A percentile compares a stretch with the other conserved stretches of the same genome.
phyloP scores from a whole-genome alignment of 805 yeast genomes.

The Ogataea naganishii region DNA sequence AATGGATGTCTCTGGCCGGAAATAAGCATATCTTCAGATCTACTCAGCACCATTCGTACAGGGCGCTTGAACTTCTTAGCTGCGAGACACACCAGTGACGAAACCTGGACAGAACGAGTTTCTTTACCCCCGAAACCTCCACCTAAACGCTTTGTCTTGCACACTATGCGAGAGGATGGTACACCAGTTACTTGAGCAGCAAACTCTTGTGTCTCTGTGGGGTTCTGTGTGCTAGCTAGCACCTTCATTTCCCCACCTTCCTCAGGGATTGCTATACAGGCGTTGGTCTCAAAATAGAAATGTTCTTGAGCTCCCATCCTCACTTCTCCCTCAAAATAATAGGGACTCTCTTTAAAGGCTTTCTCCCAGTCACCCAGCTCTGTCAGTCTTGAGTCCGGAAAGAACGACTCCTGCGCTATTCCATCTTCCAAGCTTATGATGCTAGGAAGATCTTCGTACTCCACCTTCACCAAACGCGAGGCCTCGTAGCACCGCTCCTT shows the following conservation, averaged over 20 bases:
- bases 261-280: conserved; percentile 33
- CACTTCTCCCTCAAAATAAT: conserved; percentile 28
- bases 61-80: conserved; percentile 35
- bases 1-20: conserved; percentile 42
- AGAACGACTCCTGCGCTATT: conserved; percentile 29
- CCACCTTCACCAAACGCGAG: conserved; percentile 30
- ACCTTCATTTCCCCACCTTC: conserved; percentile 39
- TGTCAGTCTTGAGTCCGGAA: conserved; percentile 24
- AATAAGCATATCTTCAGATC: conserved; percentile 36
- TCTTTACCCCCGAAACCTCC: conserved; percentile 47
- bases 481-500: conserved; percentile 33
- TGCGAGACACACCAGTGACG: conserved; percentile 31
- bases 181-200: conserved; percentile 35
- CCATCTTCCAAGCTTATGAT: conserved; percentile 36
- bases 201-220: conserved; percentile 33
- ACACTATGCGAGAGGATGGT: conserved; percentile 31
- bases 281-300: conserved; percentile 39
- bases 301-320: conserved; percentile 41
- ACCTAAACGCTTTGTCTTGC: conserved; percentile 33
- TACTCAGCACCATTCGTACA: conserved; percentile 29
- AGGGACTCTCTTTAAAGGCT: conserved; percentile 24
- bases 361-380: conserved; percentile 32
- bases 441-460: conserved; percentile 32
- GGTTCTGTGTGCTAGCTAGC: conserved; percentile 35
- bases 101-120: conserved; percentile 29